Evolutionary conservation across 805 yeast species (phyloP).

Genomic region (Yarrowia bubula): DNA sequence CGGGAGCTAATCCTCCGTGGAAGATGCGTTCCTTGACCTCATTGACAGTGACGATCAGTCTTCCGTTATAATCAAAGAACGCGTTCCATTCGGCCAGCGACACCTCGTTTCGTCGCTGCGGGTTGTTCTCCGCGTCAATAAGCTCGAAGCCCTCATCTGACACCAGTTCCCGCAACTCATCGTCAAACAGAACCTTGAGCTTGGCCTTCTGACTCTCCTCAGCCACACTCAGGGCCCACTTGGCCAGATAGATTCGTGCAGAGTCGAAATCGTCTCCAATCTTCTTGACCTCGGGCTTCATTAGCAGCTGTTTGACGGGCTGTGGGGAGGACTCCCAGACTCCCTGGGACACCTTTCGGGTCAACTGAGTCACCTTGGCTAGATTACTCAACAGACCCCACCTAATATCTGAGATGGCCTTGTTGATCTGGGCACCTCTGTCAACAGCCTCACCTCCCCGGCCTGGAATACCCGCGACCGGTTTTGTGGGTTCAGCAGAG

Average conservation of each 20-base stretch:
- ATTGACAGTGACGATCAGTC: constrained; percentile 64
- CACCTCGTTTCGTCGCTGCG: constrained; percentile 69
- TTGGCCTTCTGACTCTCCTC: constrained; percentile 74
- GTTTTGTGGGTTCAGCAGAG: constrained; percentile 38
- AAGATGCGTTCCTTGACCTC: constrained; percentile 83
- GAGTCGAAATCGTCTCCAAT: constrained; percentile 90
- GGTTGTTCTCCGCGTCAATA: constrained; percentile 51
- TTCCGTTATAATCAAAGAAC: constrained; percentile 76
- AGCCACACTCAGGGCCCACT: constrained; percentile 94
- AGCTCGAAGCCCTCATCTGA: constrained; percentile 44
- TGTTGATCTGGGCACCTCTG: constrained; percentile 43
- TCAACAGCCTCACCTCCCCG: constrained; percentile 36
- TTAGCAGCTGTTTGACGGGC: constrained; percentile 55
- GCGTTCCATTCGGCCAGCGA: constrained; percentile 75
- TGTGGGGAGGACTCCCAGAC: constrained; percentile 59
- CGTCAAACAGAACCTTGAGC: constrained; percentile 42
- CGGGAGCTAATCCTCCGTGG: constrained; percentile 77
- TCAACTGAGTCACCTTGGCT: constrained; percentile 68
- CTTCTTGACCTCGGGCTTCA: constrained; percentile 73
- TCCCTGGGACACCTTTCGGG: constrained; percentile 62
- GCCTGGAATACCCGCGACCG: constrained; percentile 2
- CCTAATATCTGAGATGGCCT: constrained; percentile 63
- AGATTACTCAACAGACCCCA: constrained; percentile 85
- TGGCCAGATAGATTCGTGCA: constrained; percentile 87
- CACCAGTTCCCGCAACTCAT: constrained; percentile 33